phyloP scores from a whole-genome alignment of 2,329 filamentous ascomycete species.

The Myriosclerotinia duriaeana region DNA sequence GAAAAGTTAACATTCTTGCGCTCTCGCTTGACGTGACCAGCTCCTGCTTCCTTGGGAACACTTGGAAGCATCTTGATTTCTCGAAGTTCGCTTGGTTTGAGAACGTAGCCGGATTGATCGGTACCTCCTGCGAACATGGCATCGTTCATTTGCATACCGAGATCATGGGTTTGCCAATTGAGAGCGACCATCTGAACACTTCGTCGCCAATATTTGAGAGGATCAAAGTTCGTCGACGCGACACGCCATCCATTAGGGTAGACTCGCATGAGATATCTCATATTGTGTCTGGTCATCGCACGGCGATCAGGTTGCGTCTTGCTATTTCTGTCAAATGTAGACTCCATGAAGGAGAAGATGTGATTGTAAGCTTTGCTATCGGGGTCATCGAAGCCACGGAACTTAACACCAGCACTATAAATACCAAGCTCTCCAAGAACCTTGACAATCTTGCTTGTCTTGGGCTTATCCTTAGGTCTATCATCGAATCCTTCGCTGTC shows the following conservation, averaged over 20 bases:
- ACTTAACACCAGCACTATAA: constrained; percentile 73
- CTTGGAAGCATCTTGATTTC: constrained; percentile 63
- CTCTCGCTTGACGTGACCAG: constrained; percentile 63
- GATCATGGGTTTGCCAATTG: constrained; percentile 97
- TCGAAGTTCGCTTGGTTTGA: constrained; percentile 86
- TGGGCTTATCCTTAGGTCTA: constrained; percentile 56
- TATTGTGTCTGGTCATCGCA: constrained; percentile 84
- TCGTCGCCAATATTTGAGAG: constrained; percentile 87
- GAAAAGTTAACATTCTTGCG: constrained; percentile 81
- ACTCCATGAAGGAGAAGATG: constrained; percentile 92
- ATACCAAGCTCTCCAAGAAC: constrained; percentile 84
- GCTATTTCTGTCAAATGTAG: constrained; percentile 78
- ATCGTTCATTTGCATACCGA: constrained; percentile 93
- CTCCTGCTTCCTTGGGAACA: constrained; percentile 50
- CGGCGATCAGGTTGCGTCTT: constrained; percentile 73
- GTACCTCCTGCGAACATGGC: constrained; percentile 94
- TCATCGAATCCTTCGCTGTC: constrained; percentile 60
- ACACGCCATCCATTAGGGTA: constrained; percentile 84
- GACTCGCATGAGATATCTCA: constrained; percentile 86
- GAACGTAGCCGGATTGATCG: constrained; percentile 86
- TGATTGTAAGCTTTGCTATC: constrained; percentile 90
- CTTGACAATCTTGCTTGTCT: constrained; percentile 80
- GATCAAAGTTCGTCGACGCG: constrained; percentile 90
- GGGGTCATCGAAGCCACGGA: constrained; percentile 72
- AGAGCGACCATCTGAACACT: constrained; percentile 97